Conservation (phyloP, 164 flowering plant genomes). For the Magnolia sinica region DNA sequence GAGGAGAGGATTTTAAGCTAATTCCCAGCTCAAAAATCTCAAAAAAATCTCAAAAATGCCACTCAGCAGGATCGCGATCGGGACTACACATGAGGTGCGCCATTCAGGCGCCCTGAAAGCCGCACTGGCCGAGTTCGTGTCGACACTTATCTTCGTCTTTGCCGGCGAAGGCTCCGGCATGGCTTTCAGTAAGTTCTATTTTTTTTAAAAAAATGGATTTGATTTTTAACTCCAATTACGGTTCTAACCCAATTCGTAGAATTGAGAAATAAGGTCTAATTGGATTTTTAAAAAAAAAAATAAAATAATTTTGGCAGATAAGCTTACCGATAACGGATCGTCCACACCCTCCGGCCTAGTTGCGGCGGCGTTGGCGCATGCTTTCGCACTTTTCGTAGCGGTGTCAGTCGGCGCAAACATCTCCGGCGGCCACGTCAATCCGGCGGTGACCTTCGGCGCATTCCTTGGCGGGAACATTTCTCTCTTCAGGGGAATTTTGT, state of each 20-base stretch:
- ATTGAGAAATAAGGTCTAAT: no score
- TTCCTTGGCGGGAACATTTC: conserved; percentile 45
- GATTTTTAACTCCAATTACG: background rate
- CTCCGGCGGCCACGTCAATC: conserved; percentile 58
- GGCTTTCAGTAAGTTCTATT: conserved; percentile 37
- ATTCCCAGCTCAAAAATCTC: background rate
- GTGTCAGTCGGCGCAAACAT: conserved; percentile 48
- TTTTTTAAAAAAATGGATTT: no score
- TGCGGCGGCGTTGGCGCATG: conserved; percentile 60
- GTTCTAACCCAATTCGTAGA: background rate
- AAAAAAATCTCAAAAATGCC: conserved; percentile 31
- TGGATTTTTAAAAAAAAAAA: background rate
- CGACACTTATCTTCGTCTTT: conserved; percentile 45
- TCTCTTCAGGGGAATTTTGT: conserved; percentile 36
- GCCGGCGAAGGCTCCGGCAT: conserved; percentile 80
- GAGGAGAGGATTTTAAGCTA: background rate
- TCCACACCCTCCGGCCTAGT: conserved; percentile 52
- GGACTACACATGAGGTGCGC: conserved; percentile 43
- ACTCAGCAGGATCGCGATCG: conserved; percentile 48
- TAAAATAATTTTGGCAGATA: conserved; percentile 19
- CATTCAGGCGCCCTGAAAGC: conserved; percentile 56
- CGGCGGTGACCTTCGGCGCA: conserved; percentile 56
- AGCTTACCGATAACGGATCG: conserved; percentile 36
- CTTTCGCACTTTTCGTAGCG: conserved; percentile 43
- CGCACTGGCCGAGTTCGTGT: conserved; percentile 69